Conservation (phyloP, 495 filamentous ascomycete genomes). For the Penicillium angulare region DNA sequence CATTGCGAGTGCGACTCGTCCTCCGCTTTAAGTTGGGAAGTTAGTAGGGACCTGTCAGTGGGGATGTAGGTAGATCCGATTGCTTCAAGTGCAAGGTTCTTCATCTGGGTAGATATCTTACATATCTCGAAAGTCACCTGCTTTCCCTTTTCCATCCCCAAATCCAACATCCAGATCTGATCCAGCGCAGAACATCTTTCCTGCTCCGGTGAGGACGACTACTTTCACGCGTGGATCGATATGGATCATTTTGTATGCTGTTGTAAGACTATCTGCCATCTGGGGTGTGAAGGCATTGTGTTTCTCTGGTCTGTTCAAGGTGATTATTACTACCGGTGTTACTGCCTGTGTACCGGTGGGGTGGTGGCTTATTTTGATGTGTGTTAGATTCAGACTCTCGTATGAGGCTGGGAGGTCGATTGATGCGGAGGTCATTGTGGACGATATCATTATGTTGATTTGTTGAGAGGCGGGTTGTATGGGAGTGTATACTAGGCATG, state of each 20-base stretch:
- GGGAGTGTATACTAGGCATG: too few relatives aligned
- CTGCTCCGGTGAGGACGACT: conserved; percentile 54
- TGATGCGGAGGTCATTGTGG: neutral
- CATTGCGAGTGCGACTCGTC: conserved; percentile 55
- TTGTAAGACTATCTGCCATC: conserved; percentile 52
- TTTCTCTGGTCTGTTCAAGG: conserved; percentile 52
- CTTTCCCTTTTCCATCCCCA: conserved; percentile 25
- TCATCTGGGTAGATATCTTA: too few relatives aligned
- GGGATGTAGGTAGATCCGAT: too few relatives aligned
- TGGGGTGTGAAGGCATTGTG: conserved; percentile 58
- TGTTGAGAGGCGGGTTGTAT: too few relatives aligned
- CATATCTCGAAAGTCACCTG: conserved; percentile 23
- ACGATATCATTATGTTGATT: too few relatives aligned
- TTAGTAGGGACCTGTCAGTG: too few relatives aligned
- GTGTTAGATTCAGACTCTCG: conserved; percentile 35
- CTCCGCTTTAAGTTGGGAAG: too few relatives aligned
- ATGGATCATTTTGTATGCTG: conserved; percentile 50
- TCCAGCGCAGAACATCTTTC: conserved; percentile 59
- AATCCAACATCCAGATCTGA: conserved; percentile 55
- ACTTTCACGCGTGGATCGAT: conserved; percentile 50
- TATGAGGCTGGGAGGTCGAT: conserved; percentile 27
- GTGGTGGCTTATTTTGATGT: conserved; percentile 52
- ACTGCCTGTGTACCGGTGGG: conserved; percentile 38
- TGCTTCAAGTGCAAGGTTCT: too few relatives aligned
- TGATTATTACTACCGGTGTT: conserved; percentile 52